Percentiles rank a stretch among this genome's conserved stretches.
phyloP scores from a whole-genome alignment of 139 green algal species.

The Tetraselmis striata region DNA sequence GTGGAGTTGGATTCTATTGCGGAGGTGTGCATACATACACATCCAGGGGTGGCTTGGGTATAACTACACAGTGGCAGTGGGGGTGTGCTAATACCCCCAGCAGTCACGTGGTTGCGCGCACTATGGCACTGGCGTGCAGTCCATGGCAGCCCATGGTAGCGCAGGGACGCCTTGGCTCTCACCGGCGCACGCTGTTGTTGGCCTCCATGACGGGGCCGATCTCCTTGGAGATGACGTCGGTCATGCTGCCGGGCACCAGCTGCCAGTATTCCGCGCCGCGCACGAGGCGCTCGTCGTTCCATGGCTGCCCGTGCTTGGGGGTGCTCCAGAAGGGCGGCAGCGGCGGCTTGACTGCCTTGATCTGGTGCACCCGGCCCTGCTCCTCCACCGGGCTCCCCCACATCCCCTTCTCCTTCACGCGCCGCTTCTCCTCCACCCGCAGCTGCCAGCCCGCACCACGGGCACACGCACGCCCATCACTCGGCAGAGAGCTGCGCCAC shows the following conservation, averaged over 20 bases:
- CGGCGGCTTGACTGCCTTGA: slow-evolving; percentile 21
- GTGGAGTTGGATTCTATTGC: too few species aligned
- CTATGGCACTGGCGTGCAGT: too few species aligned
- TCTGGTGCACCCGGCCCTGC: slow-evolving; percentile 1
- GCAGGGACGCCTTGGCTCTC: too few species aligned
- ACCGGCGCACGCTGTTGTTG: neutral
- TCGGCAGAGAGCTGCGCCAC: too few species aligned
- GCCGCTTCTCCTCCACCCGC: slow-evolving; percentile 36
- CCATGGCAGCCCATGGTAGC: too few species aligned
- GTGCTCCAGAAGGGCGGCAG: slow-evolving; percentile 48
- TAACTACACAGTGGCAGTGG: too few species aligned
- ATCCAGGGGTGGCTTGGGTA: too few species aligned
- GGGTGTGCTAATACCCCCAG: too few species aligned
- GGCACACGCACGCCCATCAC: too few species aligned
- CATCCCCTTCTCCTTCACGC: slow-evolving; percentile 29
- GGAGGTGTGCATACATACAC: too few species aligned
- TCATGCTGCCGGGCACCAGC: neutral
- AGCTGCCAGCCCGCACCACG: too few species aligned
- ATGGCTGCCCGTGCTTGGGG: slow-evolving; percentile 36
- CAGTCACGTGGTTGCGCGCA: too few species aligned
- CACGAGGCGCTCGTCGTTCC: slow-evolving; percentile 35
- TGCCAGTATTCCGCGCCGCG: slow-evolving; percentile 10
- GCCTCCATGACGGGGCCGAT: neutral
- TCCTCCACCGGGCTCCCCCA: slow-evolving; percentile 31
- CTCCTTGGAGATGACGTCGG: neutral